Base-by-base conservation (phyloP, 306 rosid species). In the Lathyrus oleraceus region DNA sequence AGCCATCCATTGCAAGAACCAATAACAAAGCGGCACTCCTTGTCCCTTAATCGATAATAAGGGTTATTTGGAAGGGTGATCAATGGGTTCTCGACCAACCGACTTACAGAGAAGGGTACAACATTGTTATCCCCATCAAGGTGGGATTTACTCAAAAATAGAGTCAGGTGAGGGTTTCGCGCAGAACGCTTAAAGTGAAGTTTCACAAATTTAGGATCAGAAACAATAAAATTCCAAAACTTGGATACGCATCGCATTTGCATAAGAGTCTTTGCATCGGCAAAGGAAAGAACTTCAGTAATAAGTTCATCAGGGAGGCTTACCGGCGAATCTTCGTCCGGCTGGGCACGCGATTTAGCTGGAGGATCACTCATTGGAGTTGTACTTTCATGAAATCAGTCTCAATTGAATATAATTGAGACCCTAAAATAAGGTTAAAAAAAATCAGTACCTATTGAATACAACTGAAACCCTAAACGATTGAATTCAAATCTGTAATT, bases 1-100 rank as follows among this genome's bases (percentile, higher is more conserved):
- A 57, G 62, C 38, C 38, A 57, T 27, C 62, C 62, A 57, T 57
- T 57, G 3, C 62, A 57, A 57, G 62, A 57, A 13, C 62, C 62
- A 57, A 57, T 57, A 27, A 57, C 62, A 57, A 13, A 57, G 10
- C 19, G 20, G 6, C 62, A 57, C 2, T 57, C 62, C 38, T 57
- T 57, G 30, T 27, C 62, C 62, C 27, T 57, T 28, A 57, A 57
- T 57, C 62, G 39, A 57, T 13, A 57, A 27, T 7, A 13, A 14
- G 39, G 62, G 16, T 27, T 38, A 27, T 28, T 20, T 3, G 62
- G 62, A 27, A 57, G 62, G 8, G 62, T 57, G 4, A 27, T 57
- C 62, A 57, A 6, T 5, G 39, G 39, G 17, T 57, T 57, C 62
- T 57, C 62, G 0, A 27, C 30, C 30, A 57, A 57, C n/a, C 62